Evolutionary conservation across 768 basidiomycete genomes (phyloP).

Genomic region (Podaxis sp.): DNA sequence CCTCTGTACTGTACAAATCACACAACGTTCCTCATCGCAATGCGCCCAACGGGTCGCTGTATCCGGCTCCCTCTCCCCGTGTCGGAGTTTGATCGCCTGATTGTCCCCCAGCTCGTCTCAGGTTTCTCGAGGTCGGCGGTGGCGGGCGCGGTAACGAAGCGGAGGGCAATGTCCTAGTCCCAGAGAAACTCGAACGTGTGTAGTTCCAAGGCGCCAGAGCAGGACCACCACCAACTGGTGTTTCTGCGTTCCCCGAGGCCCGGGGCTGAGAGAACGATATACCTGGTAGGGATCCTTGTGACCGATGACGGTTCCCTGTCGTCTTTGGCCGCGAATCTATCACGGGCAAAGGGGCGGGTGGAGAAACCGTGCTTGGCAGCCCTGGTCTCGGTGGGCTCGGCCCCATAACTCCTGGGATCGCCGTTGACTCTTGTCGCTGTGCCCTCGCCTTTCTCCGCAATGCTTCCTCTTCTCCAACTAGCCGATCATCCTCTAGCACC

Average conservation of each 20-base stretch:
- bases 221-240: constrained; percentile 14
- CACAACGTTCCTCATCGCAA: constrained; percentile 24
- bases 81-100: constrained; percentile 30
- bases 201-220: constrained; percentile 56
- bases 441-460: constrained; percentile 34
- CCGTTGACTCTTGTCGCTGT: constrained; percentile 23
- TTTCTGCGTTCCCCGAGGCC: constrained; percentile 14
- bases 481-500: constrained; percentile 64
- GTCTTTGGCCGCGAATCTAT: constrained; percentile 32
- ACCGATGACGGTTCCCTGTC: constrained; percentile 21
- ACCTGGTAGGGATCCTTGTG: neutral
- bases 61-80: constrained; percentile 19
- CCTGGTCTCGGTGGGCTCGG: constrained; percentile 15
- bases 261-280: neutral
- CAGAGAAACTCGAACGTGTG: constrained; percentile 51
- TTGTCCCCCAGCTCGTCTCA: constrained; percentile 26
- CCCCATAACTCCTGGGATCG: constrained; percentile 8
- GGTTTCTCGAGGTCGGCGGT: constrained; percentile 44
- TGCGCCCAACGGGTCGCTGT: constrained; percentile 45
- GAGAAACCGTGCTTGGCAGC: constrained; percentile 23
- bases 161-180: constrained; percentile 31
- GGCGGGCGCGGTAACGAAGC: constrained; percentile 52
- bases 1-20: constrained; percentile 17
- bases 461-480: constrained; percentile 56
- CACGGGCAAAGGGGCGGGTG: constrained; percentile 39